Conservation (phyloP, 768 basidiomycete genomes). For the Amanita exitialis region DNA sequence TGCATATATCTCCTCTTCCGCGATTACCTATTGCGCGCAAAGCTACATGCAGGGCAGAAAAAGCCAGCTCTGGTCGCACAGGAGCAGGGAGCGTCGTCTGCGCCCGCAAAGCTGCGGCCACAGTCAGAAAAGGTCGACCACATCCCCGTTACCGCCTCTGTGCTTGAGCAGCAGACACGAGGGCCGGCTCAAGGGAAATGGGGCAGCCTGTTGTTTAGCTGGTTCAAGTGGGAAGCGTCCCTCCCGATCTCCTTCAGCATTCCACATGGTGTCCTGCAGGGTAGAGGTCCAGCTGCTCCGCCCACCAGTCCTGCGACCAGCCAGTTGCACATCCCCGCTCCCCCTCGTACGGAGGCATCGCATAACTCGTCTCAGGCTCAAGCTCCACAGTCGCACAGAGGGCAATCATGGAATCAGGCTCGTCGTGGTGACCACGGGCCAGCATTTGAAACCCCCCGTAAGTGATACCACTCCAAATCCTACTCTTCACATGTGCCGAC, state of each 20-base stretch:
- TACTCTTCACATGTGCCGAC: constrained; percentile 3
- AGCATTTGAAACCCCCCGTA: constrained; percentile 23
- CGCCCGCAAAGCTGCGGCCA: constrained; percentile 9
- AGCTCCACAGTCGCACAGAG: constrained; percentile 8
- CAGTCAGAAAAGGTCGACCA: constrained; percentile 11
- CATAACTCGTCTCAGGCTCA: constrained; percentile 9
- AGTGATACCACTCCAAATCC: constrained; percentile 10
- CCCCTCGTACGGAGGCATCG: constrained; percentile 9
- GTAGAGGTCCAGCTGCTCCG: background rate
- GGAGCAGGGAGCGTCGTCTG: constrained; percentile 11
- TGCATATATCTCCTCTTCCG: constrained; percentile 8
- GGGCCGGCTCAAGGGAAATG: constrained; percentile 6
- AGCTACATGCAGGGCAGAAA: constrained; percentile 6
- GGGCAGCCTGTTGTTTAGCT: background rate
- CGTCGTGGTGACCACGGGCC: constrained; percentile 18
- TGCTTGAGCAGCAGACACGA: constrained; percentile 13
- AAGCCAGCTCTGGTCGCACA: constrained; percentile 10
- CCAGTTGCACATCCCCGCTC: constrained; percentile 4
- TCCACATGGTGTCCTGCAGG: background rate
- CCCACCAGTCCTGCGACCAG: background rate
- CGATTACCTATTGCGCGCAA: constrained; percentile 6
- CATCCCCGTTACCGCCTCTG: constrained; percentile 2
- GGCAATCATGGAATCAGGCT: constrained; percentile 12
- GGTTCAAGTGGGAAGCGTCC: constrained; percentile 7
- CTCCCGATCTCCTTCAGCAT: constrained; percentile 1